Evolutionary conservation across 129 eudicot species (phyloP), one percentile per base, ranked within the genome.

Genomic region (Tagetes erecta): DNA sequence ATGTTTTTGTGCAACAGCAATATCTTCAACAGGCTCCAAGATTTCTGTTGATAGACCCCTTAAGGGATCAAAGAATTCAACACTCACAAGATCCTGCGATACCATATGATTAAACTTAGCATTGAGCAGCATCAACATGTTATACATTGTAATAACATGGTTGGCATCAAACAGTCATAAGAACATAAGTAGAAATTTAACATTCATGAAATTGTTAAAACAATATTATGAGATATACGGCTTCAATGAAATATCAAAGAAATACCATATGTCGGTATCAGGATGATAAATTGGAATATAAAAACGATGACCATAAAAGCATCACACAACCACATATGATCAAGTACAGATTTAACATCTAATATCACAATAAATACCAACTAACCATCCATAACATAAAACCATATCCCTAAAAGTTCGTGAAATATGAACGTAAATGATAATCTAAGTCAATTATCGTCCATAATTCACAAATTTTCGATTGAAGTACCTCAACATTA

Each of bases 41-140:
- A 12, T 49, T 45, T 53, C 60, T 20, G 49, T 74, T 49, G 81
- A 75, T 46, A 69, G 62, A 37, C 75, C 84, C 81, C 91, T 82
- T 40, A 90, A 82, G 27, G 96, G 96, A 80, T 87, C 94, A 56
- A 72, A 77, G 69, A 84, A 79, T 57, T 87, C 84, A 62, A 68
- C 58, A 47, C 60, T 78, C 65, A 52, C 83, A 70, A 74, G 60
- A 78, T 82, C 93, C 93, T 90, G 66, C 55, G 72, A 78, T 50
- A 8, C 1, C 51, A 14, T 46, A 5, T 39, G 53, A 64, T 60
- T 10, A 33, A 78, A 55, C 50, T 70, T 38, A 74, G 50, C 70
- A 53, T 10, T 3, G 49, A 27, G 10, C 2, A 55, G 2, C 6
- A 57, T 49, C 8, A 50, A 67, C 20, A 67, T 20, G 37, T 36